Conservation (phyloP, 805 yeast species). For the Ogataea paraovalis region DNA sequence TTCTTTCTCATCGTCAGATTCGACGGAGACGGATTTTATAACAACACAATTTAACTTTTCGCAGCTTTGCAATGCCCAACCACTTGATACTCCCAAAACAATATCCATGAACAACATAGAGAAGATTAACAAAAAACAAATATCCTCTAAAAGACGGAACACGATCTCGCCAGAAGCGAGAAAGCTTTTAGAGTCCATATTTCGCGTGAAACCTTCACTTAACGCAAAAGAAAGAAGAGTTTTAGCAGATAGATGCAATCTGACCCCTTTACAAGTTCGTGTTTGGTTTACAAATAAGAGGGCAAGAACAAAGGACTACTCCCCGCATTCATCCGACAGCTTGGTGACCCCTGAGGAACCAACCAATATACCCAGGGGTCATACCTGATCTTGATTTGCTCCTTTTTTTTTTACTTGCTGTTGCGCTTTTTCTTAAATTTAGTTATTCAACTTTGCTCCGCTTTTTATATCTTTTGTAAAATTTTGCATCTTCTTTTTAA, state of each 20-base stretch:
- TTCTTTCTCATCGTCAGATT: neutral
- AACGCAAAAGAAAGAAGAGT: constrained; percentile 12
- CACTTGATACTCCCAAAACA: neutral
- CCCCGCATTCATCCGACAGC: neutral
- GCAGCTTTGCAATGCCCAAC: neutral
- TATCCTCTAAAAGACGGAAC: neutral
- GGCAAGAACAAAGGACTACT: constrained; percentile 6
- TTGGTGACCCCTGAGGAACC: no score
- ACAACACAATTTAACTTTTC: neutral
- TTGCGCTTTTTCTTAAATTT: no score
- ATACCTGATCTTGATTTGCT: no score
- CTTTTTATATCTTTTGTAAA: no score
- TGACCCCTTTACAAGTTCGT: constrained; percentile 11
- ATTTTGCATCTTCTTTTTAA: neutral
- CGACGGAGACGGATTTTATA: neutral
- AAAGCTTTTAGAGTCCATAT: constrained; percentile 6
- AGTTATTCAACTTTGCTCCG: no score
- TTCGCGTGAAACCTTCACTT: constrained; percentile 7
- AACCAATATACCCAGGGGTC: no score
- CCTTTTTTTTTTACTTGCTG: no score
- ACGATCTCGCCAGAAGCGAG: constrained; percentile 3
- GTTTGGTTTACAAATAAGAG: constrained; percentile 17
- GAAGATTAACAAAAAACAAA: neutral
- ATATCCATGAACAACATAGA: neutral
- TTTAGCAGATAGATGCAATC: constrained; percentile 8